Percentiles rank a stretch among this genome's conserved stretches.
phyloP scores from a whole-genome alignment of 495 filamentous ascomycete genomes.

The Aspergillus taichungensis region DNA sequence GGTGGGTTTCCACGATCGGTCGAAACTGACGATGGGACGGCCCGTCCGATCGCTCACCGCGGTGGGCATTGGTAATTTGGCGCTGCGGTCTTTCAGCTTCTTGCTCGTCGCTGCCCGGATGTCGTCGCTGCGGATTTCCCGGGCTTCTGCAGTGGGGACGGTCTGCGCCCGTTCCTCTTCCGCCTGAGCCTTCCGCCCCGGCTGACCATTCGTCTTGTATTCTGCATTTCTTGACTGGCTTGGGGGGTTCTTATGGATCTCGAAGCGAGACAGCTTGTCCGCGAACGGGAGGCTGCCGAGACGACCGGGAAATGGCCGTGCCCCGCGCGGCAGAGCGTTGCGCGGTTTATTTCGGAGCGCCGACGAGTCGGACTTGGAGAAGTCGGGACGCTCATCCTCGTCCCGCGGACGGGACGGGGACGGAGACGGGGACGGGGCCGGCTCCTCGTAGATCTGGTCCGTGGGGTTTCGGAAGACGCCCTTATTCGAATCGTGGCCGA shows the following conservation, averaged over 20 bases:
- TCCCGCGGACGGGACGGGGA: constrained; percentile 30
- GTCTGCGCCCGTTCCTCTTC: constrained; percentile 13
- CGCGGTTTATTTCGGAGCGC: constrained; percentile 44
- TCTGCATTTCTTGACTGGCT: constrained; percentile 64
- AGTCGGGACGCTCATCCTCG: constrained; percentile 23
- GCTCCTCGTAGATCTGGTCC: constrained; percentile 87
- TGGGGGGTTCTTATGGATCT: constrained; percentile 71
- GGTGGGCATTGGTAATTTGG: constrained; percentile 75
- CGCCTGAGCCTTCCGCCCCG: constrained; percentile 20
- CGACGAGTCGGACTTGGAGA: constrained; percentile 37
- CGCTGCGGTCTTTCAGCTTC: constrained; percentile 71
- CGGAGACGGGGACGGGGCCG: constrained; percentile 48
- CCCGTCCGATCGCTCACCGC: constrained; percentile 77
- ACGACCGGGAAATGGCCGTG: constrained; percentile 32
- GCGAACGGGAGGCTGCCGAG: constrained; percentile 36
- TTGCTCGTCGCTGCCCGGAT: constrained; percentile 88
- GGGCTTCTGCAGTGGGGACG: constrained; percentile 54
- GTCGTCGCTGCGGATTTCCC: constrained; percentile 77
- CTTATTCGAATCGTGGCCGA: constrained; percentile 32
- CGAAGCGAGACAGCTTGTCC: constrained; percentile 52
- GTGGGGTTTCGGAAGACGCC: constrained; percentile 48
- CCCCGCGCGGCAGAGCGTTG: constrained; percentile 49
- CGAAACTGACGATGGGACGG: constrained; percentile 90
- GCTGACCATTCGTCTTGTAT: constrained; percentile 56
- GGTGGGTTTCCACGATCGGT: constrained; percentile 64